Evolutionary conservation across 192 early-diverging fungal species (phyloP).

Genomic region (Umbelopsis ramanniana): DNA sequence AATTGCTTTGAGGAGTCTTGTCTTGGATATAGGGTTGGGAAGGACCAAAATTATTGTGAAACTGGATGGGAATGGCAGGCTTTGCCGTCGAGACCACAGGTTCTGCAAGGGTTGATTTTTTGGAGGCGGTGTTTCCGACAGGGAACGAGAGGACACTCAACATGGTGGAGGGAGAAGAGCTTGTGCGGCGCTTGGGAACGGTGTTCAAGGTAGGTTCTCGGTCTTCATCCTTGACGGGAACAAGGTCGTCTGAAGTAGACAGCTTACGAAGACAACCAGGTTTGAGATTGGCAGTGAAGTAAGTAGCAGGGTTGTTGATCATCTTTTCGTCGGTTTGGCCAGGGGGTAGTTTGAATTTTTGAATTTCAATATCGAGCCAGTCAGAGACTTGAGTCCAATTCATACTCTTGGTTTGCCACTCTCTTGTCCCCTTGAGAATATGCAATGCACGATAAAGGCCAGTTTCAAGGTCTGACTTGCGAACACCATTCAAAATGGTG

Average conservation of each 20-base stretch:
- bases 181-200: slow-evolving; percentile 17
- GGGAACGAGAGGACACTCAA: slow-evolving; percentile 21
- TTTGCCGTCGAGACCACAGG: slow-evolving; percentile 6
- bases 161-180: slow-evolving; percentile 1
- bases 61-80: slow-evolving; percentile 25
- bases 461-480: slow-evolving; percentile 18
- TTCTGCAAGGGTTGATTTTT: background rate
- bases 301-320: slow-evolving; percentile 9
- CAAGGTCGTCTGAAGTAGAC: background rate
- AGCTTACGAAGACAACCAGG: slow-evolving; percentile 5
- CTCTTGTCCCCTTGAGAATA: slow-evolving; percentile 32
- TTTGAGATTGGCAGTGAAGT: slow-evolving; percentile 25
- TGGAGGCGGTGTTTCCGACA: background rate
- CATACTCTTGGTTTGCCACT: slow-evolving; percentile 26
- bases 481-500: slow-evolving; percentile 32
- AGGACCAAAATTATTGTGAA: slow-evolving; percentile 36
- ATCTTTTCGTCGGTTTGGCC: slow-evolving; percentile 20
- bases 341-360: slow-evolving; percentile 5
- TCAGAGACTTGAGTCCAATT: slow-evolving; percentile 36
- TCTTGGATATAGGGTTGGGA: slow-evolving; percentile 8
- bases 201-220: background rate
- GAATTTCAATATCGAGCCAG: slow-evolving; percentile 43
- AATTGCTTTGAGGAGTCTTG: slow-evolving; percentile 8
- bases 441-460: slow-evolving; percentile 26
- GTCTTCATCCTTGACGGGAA: background rate